Evolutionary conservation across 2,329 filamentous ascomycete genomes (phyloP).

Genomic region (Aphanoascus verrucosus): DNA sequence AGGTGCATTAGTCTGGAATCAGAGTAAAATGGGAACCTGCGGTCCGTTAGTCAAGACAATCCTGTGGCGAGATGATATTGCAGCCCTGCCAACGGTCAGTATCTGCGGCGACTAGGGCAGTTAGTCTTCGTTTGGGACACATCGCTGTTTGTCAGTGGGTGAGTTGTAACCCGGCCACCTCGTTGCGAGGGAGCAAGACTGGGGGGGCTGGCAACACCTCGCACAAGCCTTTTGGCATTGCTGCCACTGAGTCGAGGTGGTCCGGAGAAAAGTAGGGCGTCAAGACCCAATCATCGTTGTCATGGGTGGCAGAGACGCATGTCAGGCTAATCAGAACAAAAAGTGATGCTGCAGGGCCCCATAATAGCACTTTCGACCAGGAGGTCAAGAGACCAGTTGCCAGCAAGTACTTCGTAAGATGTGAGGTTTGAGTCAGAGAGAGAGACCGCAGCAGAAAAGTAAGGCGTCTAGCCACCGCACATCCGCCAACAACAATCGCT

Average conservation of each 20-base stretch:
- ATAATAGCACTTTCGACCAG: not conserved
- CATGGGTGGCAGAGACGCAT: conserved; percentile 4
- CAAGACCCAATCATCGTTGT: conserved; percentile 3
- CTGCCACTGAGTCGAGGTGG: not conserved
- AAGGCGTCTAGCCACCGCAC: not conserved
- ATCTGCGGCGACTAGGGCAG: conserved; percentile 1
- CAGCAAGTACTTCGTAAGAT: not conserved
- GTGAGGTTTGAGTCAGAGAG: not conserved
- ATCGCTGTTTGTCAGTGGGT: conserved; percentile 7
- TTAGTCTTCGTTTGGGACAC: conserved; percentile 4
- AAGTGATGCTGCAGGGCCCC: conserved; percentile 13
- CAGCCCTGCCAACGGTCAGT: conserved; percentile 6
- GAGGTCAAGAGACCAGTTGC: not conserved
- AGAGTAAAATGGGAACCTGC: conserved; percentile 10
- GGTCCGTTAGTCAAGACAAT: not conserved
- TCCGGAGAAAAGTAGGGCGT: not conserved
- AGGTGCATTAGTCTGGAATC: conserved; percentile 15
- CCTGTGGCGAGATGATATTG: conserved; percentile 9
- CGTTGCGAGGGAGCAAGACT: not conserved
- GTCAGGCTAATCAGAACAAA: conserved; percentile 2
- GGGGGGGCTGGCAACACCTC: conserved; percentile 1
- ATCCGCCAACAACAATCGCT: not conserved
- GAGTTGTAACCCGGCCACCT: not conserved
- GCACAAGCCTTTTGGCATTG: conserved; percentile 3
- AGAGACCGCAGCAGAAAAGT: conserved; percentile 1